Base-by-base conservation (phyloP, 495 filamentous ascomycete genomes). In the Cercophora scortea region DNA sequence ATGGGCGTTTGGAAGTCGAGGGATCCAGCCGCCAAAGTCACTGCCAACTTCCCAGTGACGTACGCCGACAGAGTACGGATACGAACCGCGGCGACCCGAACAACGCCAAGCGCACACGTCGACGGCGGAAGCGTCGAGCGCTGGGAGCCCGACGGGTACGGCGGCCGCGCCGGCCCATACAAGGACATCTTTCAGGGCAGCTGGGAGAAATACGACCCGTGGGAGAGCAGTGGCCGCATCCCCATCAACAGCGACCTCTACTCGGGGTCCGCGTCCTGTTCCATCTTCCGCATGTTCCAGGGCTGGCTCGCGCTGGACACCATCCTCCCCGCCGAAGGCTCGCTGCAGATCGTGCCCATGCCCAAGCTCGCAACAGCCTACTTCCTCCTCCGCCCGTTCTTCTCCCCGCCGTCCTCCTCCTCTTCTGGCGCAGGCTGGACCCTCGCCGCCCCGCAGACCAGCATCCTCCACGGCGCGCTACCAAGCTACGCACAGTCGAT, bases 131-230 rank as follows among this genome's bases (percentile, higher is more conserved):
- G 81, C 44, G 80, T 90, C 7, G 90, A 96, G 62, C 78, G 90
- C 11, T 96, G 91, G 90, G 90, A 95, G 62, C 75, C 84, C n/a
- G 77, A 81, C 12, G 88, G 87, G 36, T 95, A 96, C 63, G 80
- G 86, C 8, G 80, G 86, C 8, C 66, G 62, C 47, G 80, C 80
- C 6, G 69, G 71, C 1, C 84, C 88, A 1, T 96, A 93, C 63
- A 66, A 76, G 34, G 68, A 81, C 16, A 83, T 96, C 48, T 84
- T 86, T 44, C 60, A 79, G 32, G 90, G 90, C 0, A 65, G 74
- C 1, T 96, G 89, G 91, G 88, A 95, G 55, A 69, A 82, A 11
- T 91, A 87, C 57, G 85, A 94, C 61, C 81, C 90, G 2, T 95
- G 84, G 83, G 88, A 94, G 57, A 80, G 80, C 17, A 81, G 79